phyloP scores from a whole-genome alignment of 805 yeast genomes.

The Candida yuanshanica region DNA sequence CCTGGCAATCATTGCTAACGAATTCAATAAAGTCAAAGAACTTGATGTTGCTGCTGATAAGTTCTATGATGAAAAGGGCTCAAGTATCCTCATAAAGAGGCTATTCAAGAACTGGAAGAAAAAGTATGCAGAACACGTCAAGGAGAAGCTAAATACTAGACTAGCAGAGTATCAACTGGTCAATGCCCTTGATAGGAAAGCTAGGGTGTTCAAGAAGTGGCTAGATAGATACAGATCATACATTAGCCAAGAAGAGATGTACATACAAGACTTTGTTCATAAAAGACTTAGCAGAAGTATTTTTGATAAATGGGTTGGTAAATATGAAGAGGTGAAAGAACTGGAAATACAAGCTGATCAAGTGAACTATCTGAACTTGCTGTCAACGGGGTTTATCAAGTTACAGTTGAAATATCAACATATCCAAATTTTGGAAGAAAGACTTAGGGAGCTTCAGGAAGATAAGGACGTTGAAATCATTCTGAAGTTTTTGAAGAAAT shows the following conservation, averaged over 20 bases:
- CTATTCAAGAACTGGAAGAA: slow-evolving; percentile 10
- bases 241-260: slow-evolving; percentile 5
- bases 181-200: background rate
- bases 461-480: slow-evolving; percentile 20
- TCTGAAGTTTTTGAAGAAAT: slow-evolving; percentile 24
- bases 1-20: slow-evolving; percentile 2
- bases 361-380: slow-evolving; percentile 20
- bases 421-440: slow-evolving; percentile 13
- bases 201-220: slow-evolving; percentile 10
- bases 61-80: slow-evolving; percentile 2
- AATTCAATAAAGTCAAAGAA: slow-evolving; percentile 1
- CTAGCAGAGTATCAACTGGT: background rate
- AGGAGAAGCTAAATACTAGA: slow-evolving; percentile 1
- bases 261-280: slow-evolving; percentile 3
- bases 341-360: slow-evolving; percentile 19
- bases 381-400: slow-evolving; percentile 21
- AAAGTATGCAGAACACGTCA: slow-evolving; percentile 3
- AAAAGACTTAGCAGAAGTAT: slow-evolving; percentile 4
- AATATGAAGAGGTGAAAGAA: slow-evolving; percentile 5
- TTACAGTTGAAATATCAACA: slow-evolving; percentile 16
- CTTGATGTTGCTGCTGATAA: slow-evolving; percentile 2
- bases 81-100: background rate
- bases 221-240: slow-evolving; percentile 2
- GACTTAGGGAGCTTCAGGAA: slow-evolving; percentile 18
- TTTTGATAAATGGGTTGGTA: slow-evolving; percentile 13